Evolutionary conservation across 164 flowering plant species (phyloP).

Genomic region (Houttuynia cordata): DNA sequence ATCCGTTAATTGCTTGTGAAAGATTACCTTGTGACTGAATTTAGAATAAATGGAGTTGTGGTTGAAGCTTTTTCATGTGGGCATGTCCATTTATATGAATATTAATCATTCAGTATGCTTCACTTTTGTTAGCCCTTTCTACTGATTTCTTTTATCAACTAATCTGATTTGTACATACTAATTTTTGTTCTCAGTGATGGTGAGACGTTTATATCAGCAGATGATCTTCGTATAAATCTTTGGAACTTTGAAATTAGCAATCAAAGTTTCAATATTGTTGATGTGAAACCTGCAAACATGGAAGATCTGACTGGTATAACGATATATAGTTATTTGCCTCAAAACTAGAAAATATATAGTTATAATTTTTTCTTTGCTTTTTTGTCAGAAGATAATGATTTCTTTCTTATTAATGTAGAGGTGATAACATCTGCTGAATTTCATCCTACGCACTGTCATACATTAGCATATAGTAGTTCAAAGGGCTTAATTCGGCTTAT

Average conservation of each 20-base stretch:
- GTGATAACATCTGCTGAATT: conserved; percentile 97
- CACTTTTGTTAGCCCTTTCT: not conserved
- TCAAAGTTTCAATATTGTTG: conserved; percentile 97
- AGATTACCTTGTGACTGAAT: not conserved
- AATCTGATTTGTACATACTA: not conserved
- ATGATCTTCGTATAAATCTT: conserved; percentile 91
- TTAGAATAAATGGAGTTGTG: not conserved
- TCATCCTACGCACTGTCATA: conserved; percentile 90
- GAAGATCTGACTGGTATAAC: conserved; percentile 92
- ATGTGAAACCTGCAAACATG: conserved; percentile 98
- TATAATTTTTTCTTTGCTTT: too few species aligned
- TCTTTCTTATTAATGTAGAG: conserved; percentile 38
- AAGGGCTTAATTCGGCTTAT: conserved; percentile 92
- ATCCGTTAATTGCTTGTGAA: too few species aligned
- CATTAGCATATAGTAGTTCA: conserved; percentile 91
- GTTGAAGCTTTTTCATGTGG: not conserved
- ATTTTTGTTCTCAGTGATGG: conserved; percentile 55
- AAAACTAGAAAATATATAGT: too few species aligned
- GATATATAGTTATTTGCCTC: too few species aligned
- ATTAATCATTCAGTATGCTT: not conserved
- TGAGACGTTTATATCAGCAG: conserved; percentile 97
- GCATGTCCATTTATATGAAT: not conserved
- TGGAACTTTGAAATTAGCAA: conserved; percentile 98
- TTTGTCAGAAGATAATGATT: not conserved
- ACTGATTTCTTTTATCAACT: not conserved